A percentile compares a stretch with the other conserved stretches of the same genome.
phyloP scores from a whole-genome alignment of 2,329 filamentous ascomycete species.

The Sarocladium oryzae region DNA sequence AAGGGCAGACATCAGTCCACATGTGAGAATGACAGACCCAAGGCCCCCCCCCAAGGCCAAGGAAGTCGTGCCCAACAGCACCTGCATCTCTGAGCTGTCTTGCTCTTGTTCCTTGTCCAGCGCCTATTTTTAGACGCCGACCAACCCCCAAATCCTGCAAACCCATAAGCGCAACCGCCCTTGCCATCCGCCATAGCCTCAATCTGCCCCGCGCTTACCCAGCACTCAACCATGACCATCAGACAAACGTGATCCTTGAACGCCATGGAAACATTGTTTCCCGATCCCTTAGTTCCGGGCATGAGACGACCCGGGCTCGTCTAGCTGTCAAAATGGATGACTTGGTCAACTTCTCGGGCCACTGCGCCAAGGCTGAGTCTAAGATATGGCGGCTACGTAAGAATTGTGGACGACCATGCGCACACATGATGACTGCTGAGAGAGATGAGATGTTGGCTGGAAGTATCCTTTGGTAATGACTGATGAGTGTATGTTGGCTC shows the following conservation, averaged over 20 bases:
- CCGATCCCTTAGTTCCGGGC: neutral
- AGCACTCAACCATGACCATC: neutral
- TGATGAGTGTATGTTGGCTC: neutral
- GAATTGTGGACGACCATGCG: neutral
- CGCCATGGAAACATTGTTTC: constrained; percentile 2
- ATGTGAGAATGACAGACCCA: neutral
- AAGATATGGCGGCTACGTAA: neutral
- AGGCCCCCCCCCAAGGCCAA: neutral
- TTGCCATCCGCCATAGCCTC: constrained; percentile 1
- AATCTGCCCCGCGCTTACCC: neutral
- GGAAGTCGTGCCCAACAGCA: neutral
- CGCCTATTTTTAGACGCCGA: constrained; percentile 6
- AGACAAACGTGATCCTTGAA: neutral
- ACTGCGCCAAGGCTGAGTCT: neutral
- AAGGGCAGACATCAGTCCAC: neutral
- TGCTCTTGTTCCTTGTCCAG: neutral
- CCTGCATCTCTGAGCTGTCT: neutral
- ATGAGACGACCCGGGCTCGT: neutral
- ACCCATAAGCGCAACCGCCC: constrained; percentile 1
- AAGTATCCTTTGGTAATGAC: neutral
- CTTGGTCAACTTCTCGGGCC: neutral
- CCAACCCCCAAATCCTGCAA: neutral
- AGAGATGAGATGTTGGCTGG: neutral
- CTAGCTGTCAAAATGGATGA: neutral
- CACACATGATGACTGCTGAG: too few species aligned